Conservation (phyloP, 176 grass and related monocot species). For the bread wheat (Triticum aestivum) region DNA sequence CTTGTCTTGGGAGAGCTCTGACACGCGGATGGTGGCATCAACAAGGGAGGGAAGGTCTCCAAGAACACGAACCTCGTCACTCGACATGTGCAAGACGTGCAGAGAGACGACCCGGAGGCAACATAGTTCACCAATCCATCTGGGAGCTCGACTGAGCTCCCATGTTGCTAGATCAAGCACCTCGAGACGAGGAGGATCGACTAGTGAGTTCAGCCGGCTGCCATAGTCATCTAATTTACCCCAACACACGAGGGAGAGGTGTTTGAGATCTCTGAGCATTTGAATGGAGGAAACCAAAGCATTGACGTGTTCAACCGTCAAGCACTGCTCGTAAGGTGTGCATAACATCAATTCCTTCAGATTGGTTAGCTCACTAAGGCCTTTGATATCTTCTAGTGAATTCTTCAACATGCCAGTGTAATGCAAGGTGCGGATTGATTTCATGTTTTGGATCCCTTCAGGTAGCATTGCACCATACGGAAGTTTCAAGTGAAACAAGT, state of each 20-base stretch:
- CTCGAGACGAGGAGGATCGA: background rate
- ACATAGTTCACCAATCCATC: background rate
- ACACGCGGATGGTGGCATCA: accelerated
- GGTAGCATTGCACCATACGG: background rate
- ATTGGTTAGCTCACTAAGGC: background rate
- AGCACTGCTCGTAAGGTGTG: accelerated
- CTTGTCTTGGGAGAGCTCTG: background rate
- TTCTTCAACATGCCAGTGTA: background rate
- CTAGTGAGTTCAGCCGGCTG: background rate
- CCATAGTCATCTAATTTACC: too few relatives aligned
- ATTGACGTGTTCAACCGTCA: background rate
- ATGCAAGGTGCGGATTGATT: background rate
- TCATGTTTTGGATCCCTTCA: background rate
- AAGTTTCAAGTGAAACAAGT: background rate
- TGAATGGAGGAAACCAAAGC: background rate
- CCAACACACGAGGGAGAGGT: background rate
- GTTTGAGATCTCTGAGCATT: background rate
- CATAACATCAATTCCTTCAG: background rate
- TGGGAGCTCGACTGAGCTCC: background rate
- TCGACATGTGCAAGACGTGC: background rate
- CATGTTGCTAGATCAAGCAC: accelerated
- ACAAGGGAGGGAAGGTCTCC: background rate
- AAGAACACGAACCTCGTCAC: background rate
- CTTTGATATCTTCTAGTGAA: background rate
- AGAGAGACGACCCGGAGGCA: background rate